Percentiles rank a stretch among this genome's conserved stretches.
phyloP scores from a whole-genome alignment of 768 basidiomycete species.

The Sistotremastrum niveocremeum region DNA sequence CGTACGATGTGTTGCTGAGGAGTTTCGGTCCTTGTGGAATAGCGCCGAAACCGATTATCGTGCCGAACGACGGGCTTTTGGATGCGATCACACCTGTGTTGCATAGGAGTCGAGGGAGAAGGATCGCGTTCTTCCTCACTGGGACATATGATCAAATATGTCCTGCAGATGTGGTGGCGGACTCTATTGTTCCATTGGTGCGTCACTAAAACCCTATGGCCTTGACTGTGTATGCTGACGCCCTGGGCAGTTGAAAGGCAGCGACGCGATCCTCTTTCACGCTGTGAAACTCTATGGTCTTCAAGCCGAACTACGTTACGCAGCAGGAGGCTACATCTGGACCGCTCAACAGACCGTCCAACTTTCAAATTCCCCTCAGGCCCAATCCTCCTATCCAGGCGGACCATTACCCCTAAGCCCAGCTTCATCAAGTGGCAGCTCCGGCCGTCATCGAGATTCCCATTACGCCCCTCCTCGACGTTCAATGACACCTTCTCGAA shows the following conservation, averaged over 20 bases:
- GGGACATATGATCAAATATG: conserved; percentile 51
- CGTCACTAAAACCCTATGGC: conserved; percentile 14
- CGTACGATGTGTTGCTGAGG: conserved; percentile 59
- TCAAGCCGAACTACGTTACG: conserved; percentile 62
- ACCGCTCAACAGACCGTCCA: conserved; percentile 59
- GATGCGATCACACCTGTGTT: conserved; percentile 59
- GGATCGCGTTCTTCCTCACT: conserved; percentile 57
- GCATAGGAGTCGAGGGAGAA: conserved; percentile 57
- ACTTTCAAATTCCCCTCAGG: conserved; percentile 15
- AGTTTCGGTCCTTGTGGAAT: conserved; percentile 43
- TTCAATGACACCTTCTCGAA: neutral
- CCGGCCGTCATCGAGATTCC: neutral
- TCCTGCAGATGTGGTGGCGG: conserved; percentile 56
- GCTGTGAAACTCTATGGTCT: conserved; percentile 69
- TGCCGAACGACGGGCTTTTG: conserved; percentile 61
- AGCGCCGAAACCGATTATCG: conserved; percentile 49
- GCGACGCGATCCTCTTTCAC: conserved; percentile 62
- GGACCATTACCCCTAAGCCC: neutral
- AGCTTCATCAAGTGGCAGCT: neutral
- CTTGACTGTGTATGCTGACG: neutral
- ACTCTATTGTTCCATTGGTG: conserved; percentile 57
- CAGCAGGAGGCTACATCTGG: conserved; percentile 76
- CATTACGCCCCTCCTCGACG: neutral
- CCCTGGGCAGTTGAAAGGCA: conserved; percentile 50
- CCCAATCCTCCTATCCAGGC: neutral